phyloP scores from a whole-genome alignment of 129 eudicot species.

The Calendula officinalis region DNA sequence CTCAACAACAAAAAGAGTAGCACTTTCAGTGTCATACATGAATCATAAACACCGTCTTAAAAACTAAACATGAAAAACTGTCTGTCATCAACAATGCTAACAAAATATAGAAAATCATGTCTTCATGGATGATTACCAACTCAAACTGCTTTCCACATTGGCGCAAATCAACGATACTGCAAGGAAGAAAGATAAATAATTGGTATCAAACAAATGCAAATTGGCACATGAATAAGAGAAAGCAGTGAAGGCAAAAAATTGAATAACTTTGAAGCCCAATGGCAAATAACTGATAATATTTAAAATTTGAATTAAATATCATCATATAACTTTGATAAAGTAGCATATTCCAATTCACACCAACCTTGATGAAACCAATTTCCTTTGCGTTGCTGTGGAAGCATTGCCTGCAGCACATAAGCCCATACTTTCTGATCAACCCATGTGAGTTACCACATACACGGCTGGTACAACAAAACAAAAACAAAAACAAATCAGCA shows the following conservation, averaged over 20 bases:
- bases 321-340: conserved; percentile 43
- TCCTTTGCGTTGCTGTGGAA: conserved; percentile 47
- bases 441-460: conserved; percentile 55
- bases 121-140: neutral
- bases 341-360: neutral
- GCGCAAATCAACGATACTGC: conserved; percentile 24
- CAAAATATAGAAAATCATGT: too few species aligned
- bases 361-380: conserved; percentile 30
- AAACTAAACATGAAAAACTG: conserved; percentile 3
- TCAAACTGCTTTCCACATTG: neutral
- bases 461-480: conserved; percentile 33
- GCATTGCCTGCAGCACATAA: conserved; percentile 65
- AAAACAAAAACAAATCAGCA: neutral
- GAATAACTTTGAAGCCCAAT: too few species aligned
- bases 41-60: neutral
- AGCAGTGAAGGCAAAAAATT: neutral
- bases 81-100: neutral
- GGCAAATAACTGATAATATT: too few species aligned
- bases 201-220: neutral
- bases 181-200: neutral
- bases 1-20: neutral
- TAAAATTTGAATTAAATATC: too few species aligned
- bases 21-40: conserved; percentile 10
- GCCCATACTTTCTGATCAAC: conserved; percentile 49
- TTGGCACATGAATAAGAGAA: neutral